Evolutionary conservation across 768 basidiomycete species (phyloP).

Genomic region (Boletus tylopilopsis): DNA sequence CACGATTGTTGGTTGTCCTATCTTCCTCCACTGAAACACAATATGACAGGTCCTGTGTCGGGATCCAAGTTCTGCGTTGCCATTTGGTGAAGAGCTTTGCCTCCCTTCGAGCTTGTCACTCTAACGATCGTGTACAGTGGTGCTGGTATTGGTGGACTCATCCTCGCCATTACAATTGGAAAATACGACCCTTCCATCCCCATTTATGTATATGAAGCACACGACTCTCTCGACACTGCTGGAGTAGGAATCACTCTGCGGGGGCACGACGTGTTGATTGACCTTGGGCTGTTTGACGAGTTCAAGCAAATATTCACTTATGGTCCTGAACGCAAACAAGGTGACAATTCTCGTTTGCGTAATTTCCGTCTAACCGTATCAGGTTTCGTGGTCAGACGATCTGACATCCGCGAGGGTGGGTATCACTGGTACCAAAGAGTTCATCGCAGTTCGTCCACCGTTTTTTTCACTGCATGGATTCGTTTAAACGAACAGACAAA

Average conservation of each 20-base stretch:
- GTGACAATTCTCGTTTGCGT: constrained; percentile 10
- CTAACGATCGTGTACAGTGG: constrained; percentile 22
- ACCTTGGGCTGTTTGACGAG: constrained; percentile 40
- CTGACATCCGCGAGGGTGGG: constrained; percentile 32
- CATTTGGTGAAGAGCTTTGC: constrained; percentile 15
- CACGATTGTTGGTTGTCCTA: too few species aligned
- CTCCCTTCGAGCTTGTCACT: not conserved
- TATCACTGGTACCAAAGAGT: constrained; percentile 24
- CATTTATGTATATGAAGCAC: constrained; percentile 46
- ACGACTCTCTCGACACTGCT: constrained; percentile 33
- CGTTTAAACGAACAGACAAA: not conserved
- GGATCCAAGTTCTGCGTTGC: constrained; percentile 16
- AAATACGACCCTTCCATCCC: constrained; percentile 30
- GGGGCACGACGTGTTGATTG: constrained; percentile 40
- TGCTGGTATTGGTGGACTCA: constrained; percentile 42
- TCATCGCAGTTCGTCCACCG: constrained; percentile 4
- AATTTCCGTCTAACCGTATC: constrained; percentile 17
- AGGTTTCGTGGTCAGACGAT: constrained; percentile 6
- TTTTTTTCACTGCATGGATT: not conserved
- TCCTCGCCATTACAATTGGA: constrained; percentile 37
- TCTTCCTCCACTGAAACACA: too few species aligned
- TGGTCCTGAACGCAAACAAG: constrained; percentile 11
- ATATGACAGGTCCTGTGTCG: not conserved
- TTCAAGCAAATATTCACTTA: constrained; percentile 15
- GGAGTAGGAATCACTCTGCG: constrained; percentile 45